These are phyloP conservation scores for Croton laevigatus DNA, from an alignment of 441 rosid genomes.

Conservation along the genomic window DNA sequence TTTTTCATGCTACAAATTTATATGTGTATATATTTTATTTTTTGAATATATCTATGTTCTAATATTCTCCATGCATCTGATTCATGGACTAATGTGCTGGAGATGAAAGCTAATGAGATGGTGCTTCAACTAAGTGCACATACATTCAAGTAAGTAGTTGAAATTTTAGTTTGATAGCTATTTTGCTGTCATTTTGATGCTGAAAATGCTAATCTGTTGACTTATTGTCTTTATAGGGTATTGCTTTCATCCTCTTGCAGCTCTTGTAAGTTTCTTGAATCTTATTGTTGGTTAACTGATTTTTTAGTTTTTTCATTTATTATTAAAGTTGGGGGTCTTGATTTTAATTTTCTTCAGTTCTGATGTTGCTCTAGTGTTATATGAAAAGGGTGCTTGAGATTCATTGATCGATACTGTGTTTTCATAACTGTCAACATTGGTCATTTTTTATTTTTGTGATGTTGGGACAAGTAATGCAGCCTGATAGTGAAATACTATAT, in stretches of 20 bases:
- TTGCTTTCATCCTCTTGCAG: constrained; percentile 33
- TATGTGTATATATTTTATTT: constrained; percentile 1
- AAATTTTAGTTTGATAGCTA: background rate
- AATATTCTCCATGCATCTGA: constrained; percentile 58
- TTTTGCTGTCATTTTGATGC: background rate
- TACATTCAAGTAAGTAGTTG: constrained; percentile 37
- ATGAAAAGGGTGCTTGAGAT: background rate
- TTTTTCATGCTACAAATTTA: constrained; percentile 3
- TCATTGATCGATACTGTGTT: background rate
- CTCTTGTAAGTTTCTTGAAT: constrained; percentile 44
- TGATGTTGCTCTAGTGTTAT: background rate
- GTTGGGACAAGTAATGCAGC: background rate
- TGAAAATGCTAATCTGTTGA: constrained; percentile 19
- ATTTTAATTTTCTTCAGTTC: background rate
- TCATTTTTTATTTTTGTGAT: background rate
- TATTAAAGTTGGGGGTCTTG: background rate
- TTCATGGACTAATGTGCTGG: constrained; percentile 59
- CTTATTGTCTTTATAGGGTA: constrained; percentile 36
- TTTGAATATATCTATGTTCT: constrained; percentile 26
- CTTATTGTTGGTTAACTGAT: background rate
- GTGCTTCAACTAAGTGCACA: constrained; percentile 32
- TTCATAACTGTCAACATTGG: background rate
- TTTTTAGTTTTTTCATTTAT: background rate
- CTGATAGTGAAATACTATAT: background rate
- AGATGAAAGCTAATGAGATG: constrained; percentile 58